These are phyloP conservation scores for Gossypium sturtianum DNA, from an alignment of 345 rosid genomes.

Conservation along the genomic window DNA sequence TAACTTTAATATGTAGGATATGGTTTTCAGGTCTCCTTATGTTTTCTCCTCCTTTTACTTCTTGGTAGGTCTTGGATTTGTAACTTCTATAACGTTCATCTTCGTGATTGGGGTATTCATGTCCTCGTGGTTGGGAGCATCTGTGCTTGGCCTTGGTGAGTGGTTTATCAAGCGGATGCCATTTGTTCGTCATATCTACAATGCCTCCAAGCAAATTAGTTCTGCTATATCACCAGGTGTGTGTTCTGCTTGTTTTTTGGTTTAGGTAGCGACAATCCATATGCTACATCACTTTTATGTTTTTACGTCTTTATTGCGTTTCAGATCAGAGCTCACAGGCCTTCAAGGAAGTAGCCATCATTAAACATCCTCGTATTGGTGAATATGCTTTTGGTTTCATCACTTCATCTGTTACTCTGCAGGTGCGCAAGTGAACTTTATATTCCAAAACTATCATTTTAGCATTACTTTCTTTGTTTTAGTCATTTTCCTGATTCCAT, in stretches of 20 bases:
- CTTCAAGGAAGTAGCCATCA: conserved; percentile 96
- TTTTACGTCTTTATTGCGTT: conserved; percentile 14
- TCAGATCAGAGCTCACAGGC: conserved; percentile 94
- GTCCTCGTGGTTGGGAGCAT: conserved; percentile 99
- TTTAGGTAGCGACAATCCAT: not conserved
- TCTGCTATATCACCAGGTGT: conserved; percentile 97
- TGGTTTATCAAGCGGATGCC: conserved; percentile 99
- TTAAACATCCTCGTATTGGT: conserved; percentile 95
- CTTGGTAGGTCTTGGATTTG: conserved; percentile 81
- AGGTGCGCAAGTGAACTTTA: conserved; percentile 41
- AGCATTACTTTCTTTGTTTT: not conserved
- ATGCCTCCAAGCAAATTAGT: conserved; percentile 97
- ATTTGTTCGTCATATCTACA: conserved; percentile 92
- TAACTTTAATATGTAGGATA: not conserved
- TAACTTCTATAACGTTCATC: conserved; percentile 86
- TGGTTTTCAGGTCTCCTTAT: conserved; percentile 3
- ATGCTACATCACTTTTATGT: conserved; percentile 6
- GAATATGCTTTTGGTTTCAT: conserved; percentile 99
- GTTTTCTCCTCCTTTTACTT: conserved; percentile 17
- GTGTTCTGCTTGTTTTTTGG: conserved; percentile 4
- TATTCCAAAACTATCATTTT: not conserved
- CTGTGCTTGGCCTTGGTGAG: conserved; percentile 87
- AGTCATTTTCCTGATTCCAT: not conserved
- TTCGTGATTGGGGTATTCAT: conserved; percentile 97
- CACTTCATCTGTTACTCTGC: conserved; percentile 80